Base-by-base conservation (phyloP, 306 rosid species). In the Amphicarpaea edgeworthii region DNA sequence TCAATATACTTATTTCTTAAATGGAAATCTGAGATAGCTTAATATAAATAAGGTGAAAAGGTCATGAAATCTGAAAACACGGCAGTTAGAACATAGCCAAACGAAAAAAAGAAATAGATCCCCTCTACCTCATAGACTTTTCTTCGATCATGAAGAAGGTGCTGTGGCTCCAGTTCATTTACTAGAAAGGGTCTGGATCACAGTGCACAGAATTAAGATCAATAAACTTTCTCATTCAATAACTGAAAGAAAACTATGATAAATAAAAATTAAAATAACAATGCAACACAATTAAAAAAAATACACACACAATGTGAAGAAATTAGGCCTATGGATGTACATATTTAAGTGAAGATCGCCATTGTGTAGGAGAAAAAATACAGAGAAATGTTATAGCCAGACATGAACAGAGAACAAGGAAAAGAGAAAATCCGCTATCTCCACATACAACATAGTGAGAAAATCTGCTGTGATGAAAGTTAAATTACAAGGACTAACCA, bases 81-180 rank as follows among this genome's bases (percentile, higher is more conserved):
- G 5, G 30, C 26, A 19, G 51, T 28, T 21, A 45, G 59, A 61
- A 68, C 34, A 43, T n/a, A 69, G 32, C 47, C 41, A 51, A 16
- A 81, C 40, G 65, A 28, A 46, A 38, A 10, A 68, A 63, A 62
- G 21, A 51, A 69, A 75, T 23, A 5, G 43, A 45, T 12, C 19
- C 89, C 61, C 19, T 20, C 26, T 85, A 94, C 98, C 98, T 94
- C 92, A 19, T 94, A 94, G 16, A 94, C 98, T 89, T 87, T 86
- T 82, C 97, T 88, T 47, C 98, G 86, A 85, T 94, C 98, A 72
- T 91, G 97, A 84, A 94, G 98, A 77, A 94, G 98, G 83, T 94
- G 92, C 30, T 94, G 98, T 0, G 90, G 97, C 81, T 91, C 97
- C 83, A 94, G 73, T 80, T 94, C 96, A 75, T 94, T 94, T 32